Base-by-base conservation (phyloP, 768 basidiomycete genomes). In the Trametes punicea region DNA sequence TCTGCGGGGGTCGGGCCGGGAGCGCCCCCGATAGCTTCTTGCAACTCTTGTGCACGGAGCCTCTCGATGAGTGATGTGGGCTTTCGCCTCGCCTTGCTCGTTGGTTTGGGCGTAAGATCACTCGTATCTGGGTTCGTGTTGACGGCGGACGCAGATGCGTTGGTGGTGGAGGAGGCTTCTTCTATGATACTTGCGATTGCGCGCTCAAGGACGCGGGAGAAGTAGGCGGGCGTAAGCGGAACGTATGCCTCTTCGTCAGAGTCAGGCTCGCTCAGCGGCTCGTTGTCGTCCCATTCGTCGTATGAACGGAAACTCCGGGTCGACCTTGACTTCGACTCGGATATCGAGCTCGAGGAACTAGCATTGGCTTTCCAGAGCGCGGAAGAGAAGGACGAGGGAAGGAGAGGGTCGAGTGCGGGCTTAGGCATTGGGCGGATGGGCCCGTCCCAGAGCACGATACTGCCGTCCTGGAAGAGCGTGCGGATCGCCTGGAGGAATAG, bases 391-490 rank as follows among this genome's bases (percentile, higher is more conserved):
- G 58, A 60, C 3, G 54, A 30, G 2, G 58, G 40, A 1, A 45
- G 64, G 29, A 70, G 73, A 5, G 68, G 60, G 27, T 72, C 55
- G 36, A 48, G 55, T 7, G 55, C 56, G 18, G 48, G 33, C 27
- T 55, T 51, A 0, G 71, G 70, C 50, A 70, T 67, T 1, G 74
- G 65, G 9, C 76, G 74, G 13, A 74, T 72, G 3, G 84, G 81
- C 0, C 87, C 87, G 55, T 88, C 84, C 83, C 87, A 89, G 3
- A 88, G 68, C 0, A 90, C 75, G 55, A 91, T 82, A 52, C 79
- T 81, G n/a, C 90, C 90, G 55, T 90, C 88, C 51, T 81, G 75
- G 46, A 83, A 74, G 20, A 91, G 71, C 65, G 84, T 79, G 18
- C 81, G 73, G 49, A 91, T 74, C 0, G 85, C 84, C 74, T 79